A percentile compares a stretch with the other conserved stretches of the same genome.
These are phyloP conservation scores for Thielaviopsis ethacetica DNA, from an alignment of 2,329 filamentous ascomycete genomes.

Conservation along the genomic window DNA sequence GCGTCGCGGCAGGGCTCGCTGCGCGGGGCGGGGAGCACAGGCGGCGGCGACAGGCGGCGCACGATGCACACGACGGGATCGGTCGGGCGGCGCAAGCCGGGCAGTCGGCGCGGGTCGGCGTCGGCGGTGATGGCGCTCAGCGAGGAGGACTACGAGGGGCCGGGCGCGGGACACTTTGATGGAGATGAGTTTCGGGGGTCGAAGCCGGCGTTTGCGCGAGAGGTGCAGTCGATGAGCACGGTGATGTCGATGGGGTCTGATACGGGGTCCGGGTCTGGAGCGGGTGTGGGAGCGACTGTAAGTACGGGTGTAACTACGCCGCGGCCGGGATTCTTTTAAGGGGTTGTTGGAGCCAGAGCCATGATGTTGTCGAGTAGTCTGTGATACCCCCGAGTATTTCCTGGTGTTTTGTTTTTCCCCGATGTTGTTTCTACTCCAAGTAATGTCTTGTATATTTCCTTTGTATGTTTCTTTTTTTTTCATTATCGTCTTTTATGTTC, in stretches of 20 bases:
- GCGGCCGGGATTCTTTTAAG: not conserved
- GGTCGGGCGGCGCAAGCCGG: not conserved
- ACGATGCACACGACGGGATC: not conserved
- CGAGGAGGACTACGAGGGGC: not conserved
- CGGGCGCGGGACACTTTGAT: slow-evolving; percentile 4
- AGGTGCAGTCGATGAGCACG: slow-evolving; percentile 11
- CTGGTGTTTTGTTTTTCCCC: not conserved
- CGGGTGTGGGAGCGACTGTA: too few species aligned
- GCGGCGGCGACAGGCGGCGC: not conserved
- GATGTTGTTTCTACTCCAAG: too few species aligned
- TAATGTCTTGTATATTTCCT: too few species aligned
- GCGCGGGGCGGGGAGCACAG: not conserved
- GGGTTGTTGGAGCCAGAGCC: not conserved
- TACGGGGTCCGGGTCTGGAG: not conserved
- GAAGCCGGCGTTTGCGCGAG: slow-evolving; percentile 9
- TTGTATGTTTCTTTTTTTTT: too few species aligned
- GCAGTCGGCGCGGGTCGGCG: slow-evolving; percentile 5
- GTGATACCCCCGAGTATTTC: not conserved
- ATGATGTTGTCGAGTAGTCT: not conserved
- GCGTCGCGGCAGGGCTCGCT: slow-evolving; percentile 1
- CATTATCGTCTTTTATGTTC: too few species aligned
- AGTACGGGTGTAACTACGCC: not conserved
- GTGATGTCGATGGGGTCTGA: slow-evolving; percentile 7
- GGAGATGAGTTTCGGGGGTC: not conserved
- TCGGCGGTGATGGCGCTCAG: slow-evolving; percentile 3